Evolutionary conservation across 352 stramenopile species (phyloP).

Genomic region (Phytopythium sindhum): DNA sequence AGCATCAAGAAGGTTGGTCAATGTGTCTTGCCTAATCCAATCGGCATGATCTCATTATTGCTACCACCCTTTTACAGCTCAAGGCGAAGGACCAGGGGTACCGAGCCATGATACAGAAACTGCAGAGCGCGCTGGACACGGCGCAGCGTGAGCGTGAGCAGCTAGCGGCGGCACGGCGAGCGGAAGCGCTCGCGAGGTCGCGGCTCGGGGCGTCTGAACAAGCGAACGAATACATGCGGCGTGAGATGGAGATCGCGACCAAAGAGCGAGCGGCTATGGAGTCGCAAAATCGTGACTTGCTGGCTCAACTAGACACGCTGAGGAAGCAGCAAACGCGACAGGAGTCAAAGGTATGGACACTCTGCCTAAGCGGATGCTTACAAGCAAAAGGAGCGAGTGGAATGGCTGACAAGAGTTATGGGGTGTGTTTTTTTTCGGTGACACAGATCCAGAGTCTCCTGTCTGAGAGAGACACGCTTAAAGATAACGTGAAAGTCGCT

Average conservation of each 20-base stretch:
- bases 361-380: neutral
- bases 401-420: neutral
- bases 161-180: conserved; percentile 32
- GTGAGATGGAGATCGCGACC: conserved; percentile 28
- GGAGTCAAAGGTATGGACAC: conserved; percentile 44
- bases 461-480: conserved; percentile 42
- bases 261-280: conserved; percentile 21
- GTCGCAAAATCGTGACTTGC: conserved; percentile 33
- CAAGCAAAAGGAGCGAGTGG: neutral
- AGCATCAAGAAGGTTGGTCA: conserved; percentile 45
- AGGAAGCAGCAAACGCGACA: conserved; percentile 39
- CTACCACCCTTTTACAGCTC: conserved; percentile 16
- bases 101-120: conserved; percentile 24
- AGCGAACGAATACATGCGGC: conserved; percentile 17
- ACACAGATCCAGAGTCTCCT: conserved; percentile 48
- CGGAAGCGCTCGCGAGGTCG: conserved; percentile 21
- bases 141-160: conserved; percentile 25
- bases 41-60: neutral
- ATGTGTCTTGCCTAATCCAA: neutral
- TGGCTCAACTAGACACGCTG: conserved; percentile 15
- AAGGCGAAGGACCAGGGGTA: conserved; percentile 34
- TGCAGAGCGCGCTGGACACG: conserved; percentile 25
- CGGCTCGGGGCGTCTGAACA: conserved; percentile 34
- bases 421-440: neutral
- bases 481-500: conserved; percentile 16